Evolutionary conservation across 305 asterid species (phyloP).

Genomic region (Fraxinus floribunda): DNA sequence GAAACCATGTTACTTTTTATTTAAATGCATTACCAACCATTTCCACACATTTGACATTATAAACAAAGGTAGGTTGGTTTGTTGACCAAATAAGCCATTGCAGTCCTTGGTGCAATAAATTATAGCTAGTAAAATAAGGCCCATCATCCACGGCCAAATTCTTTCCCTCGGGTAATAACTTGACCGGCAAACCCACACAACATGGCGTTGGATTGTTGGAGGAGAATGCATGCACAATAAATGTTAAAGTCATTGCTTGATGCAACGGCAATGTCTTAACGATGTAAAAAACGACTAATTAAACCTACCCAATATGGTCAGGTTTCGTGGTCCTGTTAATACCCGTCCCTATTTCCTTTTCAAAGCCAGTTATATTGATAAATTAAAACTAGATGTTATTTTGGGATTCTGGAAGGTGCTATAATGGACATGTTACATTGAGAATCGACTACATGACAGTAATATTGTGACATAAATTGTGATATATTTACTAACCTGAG

Average conservation of each 20-base stretch:
- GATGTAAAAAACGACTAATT: not conserved
- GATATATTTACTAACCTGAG: constrained; percentile 61
- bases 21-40: constrained; percentile 51
- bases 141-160: constrained; percentile 26
- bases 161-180: constrained; percentile 20
- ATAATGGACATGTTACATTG: constrained; percentile 7
- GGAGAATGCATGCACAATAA: constrained; percentile 21
- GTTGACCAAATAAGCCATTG: constrained; percentile 49
- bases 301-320: not conserved
- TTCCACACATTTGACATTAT: constrained; percentile 54
- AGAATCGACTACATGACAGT: not conserved
- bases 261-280: not conserved
- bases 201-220: constrained; percentile 19
- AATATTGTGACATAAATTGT: not conserved
- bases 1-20: constrained; percentile 59
- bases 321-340: not conserved
- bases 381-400: not conserved
- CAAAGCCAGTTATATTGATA: not conserved
- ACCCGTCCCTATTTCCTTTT: not conserved
- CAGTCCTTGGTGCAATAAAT: constrained; percentile 22
- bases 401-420: constrained; percentile 11
- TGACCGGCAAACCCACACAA: constrained; percentile 25
- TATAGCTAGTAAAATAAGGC: constrained; percentile 17
- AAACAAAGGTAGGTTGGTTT: constrained; percentile 36
- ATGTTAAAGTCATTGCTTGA: constrained; percentile 10